A percentile compares a stretch with the other conserved stretches of the same genome.
Conservation (phyloP, 805 yeast genomes). For the Saccharomycopsis fermentans region DNA sequence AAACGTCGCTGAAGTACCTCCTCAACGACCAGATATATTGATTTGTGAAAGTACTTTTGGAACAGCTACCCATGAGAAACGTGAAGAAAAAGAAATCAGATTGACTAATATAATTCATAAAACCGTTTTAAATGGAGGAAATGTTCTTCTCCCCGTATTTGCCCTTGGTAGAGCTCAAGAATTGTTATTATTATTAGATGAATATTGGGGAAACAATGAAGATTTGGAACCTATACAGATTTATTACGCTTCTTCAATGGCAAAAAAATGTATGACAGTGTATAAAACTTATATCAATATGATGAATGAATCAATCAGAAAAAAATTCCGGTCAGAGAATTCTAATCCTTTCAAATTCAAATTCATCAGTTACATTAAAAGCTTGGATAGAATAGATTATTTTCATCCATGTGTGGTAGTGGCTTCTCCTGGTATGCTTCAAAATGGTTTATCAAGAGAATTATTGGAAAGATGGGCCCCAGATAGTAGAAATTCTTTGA, state of each 20-base stretch:
- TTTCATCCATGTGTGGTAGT: slow-evolving; percentile 92
- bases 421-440: slow-evolving; percentile 98
- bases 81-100: slow-evolving; percentile 73
- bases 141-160: slow-evolving; percentile 87
- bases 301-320: slow-evolving; percentile 90
- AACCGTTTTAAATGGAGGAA: slow-evolving; percentile 78
- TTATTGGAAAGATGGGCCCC: slow-evolving; percentile 96
- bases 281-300: slow-evolving; percentile 93
- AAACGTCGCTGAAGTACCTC: slow-evolving; percentile 91
- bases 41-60: slow-evolving; percentile 97
- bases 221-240: slow-evolving; percentile 77
- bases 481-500: slow-evolving; percentile 77
- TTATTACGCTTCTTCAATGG: slow-evolving; percentile 86
- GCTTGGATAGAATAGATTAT: slow-evolving; percentile 79
- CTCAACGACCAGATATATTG: slow-evolving; percentile 73
- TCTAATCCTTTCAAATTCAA: slow-evolving; percentile 88
- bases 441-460: slow-evolving; percentile 88
- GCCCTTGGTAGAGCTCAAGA: slow-evolving; percentile 98
- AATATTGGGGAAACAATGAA: slow-evolving; percentile 81
- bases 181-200: slow-evolving; percentile 78
- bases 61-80: slow-evolving; percentile 91
- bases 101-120: slow-evolving; percentile 76
- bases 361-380: slow-evolving; percentile 68
- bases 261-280: slow-evolving; percentile 94
- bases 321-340: slow-evolving; percentile 63